phyloP scores from a whole-genome alignment of 2,329 filamentous ascomycete species.

The Triangularia verruculosa region DNA sequence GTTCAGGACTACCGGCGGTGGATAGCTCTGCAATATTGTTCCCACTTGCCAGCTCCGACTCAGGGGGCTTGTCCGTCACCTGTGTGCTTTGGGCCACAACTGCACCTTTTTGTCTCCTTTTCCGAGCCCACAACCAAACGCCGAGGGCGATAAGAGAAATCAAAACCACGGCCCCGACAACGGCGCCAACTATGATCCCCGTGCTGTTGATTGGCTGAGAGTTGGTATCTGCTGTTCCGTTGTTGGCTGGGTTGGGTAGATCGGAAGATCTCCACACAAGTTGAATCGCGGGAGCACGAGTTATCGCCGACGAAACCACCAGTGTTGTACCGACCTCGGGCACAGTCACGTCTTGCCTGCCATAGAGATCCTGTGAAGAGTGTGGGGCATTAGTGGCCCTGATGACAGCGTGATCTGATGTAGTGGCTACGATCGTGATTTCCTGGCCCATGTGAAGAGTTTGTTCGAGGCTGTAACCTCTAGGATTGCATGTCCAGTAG shows the following conservation, averaged over 20 bases:
- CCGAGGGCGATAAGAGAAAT: neutral
- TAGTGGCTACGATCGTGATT: neutral
- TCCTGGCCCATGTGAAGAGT: neutral
- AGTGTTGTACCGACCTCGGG: neutral
- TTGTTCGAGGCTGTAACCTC: neutral
- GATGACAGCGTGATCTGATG: neutral
- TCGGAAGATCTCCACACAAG: neutral
- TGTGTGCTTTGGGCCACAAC: neutral
- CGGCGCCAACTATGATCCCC: neutral
- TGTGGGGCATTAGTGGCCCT: neutral
- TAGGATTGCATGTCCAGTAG: neutral
- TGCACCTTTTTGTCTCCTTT: neutral
- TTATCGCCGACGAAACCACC: neutral
- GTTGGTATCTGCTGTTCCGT: neutral
- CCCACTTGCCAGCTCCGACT: neutral
- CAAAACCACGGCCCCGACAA: neutral
- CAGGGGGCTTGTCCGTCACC: neutral
- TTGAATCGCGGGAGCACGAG: neutral
- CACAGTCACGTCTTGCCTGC: neutral
- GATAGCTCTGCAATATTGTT: neutral
- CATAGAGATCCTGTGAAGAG: neutral
- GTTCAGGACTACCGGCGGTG: neutral
- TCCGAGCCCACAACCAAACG: neutral
- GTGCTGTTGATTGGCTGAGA: neutral
- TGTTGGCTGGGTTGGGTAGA: neutral